These are phyloP conservation scores for Starmerella vitae DNA, from an alignment of 805 yeast species.

Conservation along the genomic window DNA sequence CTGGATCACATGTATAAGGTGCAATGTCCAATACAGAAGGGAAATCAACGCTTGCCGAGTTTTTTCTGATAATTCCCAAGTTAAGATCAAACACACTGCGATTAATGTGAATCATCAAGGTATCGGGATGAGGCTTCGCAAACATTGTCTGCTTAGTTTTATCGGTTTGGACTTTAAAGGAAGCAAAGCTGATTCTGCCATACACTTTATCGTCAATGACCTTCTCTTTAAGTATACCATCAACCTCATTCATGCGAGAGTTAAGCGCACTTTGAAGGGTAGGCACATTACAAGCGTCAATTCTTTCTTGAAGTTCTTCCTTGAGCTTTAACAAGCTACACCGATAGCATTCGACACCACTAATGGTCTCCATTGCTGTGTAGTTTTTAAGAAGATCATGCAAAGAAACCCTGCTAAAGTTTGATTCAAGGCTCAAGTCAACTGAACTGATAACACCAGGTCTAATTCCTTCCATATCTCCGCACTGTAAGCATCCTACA, in stretches of 20 bases:
- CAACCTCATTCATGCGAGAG: slow-evolving; percentile 37
- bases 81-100: slow-evolving; percentile 85
- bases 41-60: slow-evolving; percentile 68
- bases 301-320: neutral
- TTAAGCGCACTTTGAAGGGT: slow-evolving; percentile 25
- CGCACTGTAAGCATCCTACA: slow-evolving; percentile 81
- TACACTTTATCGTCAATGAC: slow-evolving; percentile 71
- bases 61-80: slow-evolving; percentile 71
- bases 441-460: slow-evolving; percentile 48
- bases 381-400: slow-evolving; percentile 24
- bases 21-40: slow-evolving; percentile 55
- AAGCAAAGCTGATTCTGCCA: slow-evolving; percentile 56
- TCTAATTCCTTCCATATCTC: slow-evolving; percentile 86
- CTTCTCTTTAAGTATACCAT: slow-evolving; percentile 44
- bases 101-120: slow-evolving; percentile 71
- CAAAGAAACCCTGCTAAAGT: slow-evolving; percentile 9
- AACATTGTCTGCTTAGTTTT: slow-evolving; percentile 75
- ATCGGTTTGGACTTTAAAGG: slow-evolving; percentile 57
- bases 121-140: slow-evolving; percentile 56
- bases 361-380: slow-evolving; percentile 62
- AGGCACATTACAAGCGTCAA: neutral
- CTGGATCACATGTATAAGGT: slow-evolving; percentile 54
- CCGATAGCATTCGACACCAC: slow-evolving; percentile 88
- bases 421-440: slow-evolving; percentile 23
- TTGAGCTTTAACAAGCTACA: slow-evolving; percentile 48